These are phyloP conservation scores for Silene uniflora DNA, from an alignment of 148 eudicot species.

Conservation along the genomic window DNA sequence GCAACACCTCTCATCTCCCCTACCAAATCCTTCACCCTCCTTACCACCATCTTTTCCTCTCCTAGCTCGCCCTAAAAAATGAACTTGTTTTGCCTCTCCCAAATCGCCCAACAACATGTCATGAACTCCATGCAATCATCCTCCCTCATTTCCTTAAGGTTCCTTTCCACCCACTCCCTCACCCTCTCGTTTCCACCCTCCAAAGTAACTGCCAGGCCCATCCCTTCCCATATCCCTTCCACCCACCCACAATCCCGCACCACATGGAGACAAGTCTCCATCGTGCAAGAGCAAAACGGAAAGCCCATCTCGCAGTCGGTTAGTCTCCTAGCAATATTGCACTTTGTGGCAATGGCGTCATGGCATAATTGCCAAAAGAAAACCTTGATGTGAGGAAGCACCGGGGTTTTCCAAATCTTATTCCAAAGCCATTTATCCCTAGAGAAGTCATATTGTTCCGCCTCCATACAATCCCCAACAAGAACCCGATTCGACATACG, in stretches of 20 bases:
- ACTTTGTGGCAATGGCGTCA: neutral
- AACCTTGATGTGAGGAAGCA: neutral
- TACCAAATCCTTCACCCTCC: too few relatives aligned
- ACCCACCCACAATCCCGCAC: neutral
- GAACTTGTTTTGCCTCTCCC: neutral
- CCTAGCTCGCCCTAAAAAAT: too few relatives aligned
- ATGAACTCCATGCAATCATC: neutral
- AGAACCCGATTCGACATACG: too few relatives aligned
- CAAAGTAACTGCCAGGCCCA: neutral
- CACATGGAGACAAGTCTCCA: neutral
- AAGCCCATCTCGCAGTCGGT: neutral
- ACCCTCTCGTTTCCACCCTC: neutral
- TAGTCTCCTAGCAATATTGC: too few relatives aligned
- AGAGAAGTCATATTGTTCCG: neutral
- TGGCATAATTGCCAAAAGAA: neutral
- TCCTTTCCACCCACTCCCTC: neutral
- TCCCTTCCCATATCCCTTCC: neutral
- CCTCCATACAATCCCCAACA: neutral
- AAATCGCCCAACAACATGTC: neutral
- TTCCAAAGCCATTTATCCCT: neutral
- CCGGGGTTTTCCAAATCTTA: neutral
- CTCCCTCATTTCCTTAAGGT: neutral
- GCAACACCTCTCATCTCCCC: too few relatives aligned
- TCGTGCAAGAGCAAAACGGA: neutral
- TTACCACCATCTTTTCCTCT: too few relatives aligned